Conservation (phyloP, 352 stramenopile species). For the Phytophthora quininea region DNA sequence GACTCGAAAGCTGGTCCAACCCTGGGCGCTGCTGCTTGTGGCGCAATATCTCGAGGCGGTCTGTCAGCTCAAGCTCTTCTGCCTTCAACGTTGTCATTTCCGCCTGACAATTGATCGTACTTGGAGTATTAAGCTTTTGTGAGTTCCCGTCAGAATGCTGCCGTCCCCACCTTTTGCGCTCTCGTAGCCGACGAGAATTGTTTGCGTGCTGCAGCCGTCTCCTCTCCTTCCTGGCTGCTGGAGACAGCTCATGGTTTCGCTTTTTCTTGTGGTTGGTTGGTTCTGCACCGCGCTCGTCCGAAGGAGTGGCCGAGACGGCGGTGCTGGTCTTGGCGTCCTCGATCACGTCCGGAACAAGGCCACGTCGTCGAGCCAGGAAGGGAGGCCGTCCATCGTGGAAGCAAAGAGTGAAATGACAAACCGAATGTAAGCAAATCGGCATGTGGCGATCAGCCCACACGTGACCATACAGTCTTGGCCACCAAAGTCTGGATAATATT, state of each 20-base stretch:
- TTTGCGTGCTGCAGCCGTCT: slow-evolving; percentile 41
- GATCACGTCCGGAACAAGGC: too few species aligned
- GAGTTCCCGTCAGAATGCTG: not conserved
- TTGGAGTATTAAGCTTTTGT: not conserved
- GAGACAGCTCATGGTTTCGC: not conserved
- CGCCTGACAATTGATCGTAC: not conserved
- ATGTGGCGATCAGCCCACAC: too few species aligned
- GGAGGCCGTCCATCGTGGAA: too few species aligned
- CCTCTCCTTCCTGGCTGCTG: slow-evolving; percentile 29
- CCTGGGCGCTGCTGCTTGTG: slow-evolving; percentile 41
- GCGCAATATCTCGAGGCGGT: slow-evolving; percentile 30
- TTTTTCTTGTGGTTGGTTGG: too few species aligned
- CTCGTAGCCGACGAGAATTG: slow-evolving; percentile 38
- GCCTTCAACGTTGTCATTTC: slow-evolving; percentile 5
- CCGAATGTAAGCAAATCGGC: too few species aligned
- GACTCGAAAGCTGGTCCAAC: slow-evolving; percentile 30
- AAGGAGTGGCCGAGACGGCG: too few species aligned
- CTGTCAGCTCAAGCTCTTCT: slow-evolving; percentile 38
- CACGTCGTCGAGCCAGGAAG: too few species aligned
- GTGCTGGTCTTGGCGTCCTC: too few species aligned
- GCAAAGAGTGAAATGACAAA: too few species aligned
- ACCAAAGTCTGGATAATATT: too few species aligned
- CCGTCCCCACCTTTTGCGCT: slow-evolving; percentile 38
- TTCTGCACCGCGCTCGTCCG: too few species aligned
- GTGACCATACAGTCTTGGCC: too few species aligned